phyloP scores from a whole-genome alignment of 2,329 filamentous ascomycete genomes.

The Pseudocercospora fuligena region DNA sequence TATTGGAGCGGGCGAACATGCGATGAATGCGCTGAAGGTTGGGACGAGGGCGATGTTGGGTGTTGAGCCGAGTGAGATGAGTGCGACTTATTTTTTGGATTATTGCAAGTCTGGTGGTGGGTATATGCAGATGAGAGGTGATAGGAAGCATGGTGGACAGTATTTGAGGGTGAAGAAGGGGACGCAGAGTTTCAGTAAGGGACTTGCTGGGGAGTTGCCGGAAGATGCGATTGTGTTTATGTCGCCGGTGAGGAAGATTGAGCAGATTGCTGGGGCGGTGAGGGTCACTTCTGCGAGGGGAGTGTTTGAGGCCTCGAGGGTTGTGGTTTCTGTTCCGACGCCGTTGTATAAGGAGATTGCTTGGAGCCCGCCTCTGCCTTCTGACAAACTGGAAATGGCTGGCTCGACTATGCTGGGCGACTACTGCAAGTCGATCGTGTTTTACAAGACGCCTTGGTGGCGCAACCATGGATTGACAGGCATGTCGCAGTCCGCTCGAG shows the following conservation, averaged over 20 bases:
- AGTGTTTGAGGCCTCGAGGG: slow-evolving; percentile 47
- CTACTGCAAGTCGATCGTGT: slow-evolving; percentile 58
- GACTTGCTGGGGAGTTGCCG: slow-evolving; percentile 45
- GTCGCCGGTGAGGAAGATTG: slow-evolving; percentile 31
- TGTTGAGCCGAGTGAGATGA: slow-evolving; percentile 55
- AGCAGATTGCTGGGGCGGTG: slow-evolving; percentile 23
- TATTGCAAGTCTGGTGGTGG: slow-evolving; percentile 61
- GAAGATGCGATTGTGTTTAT: slow-evolving; percentile 25
- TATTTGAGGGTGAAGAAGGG: slow-evolving; percentile 57
- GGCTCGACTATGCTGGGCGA: slow-evolving; percentile 45
- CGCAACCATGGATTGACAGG: slow-evolving; percentile 51
- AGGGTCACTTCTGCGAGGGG: slow-evolving; percentile 38
- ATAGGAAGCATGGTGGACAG: slow-evolving; percentile 59
- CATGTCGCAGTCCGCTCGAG: slow-evolving; percentile 48
- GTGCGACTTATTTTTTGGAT: slow-evolving; percentile 60
- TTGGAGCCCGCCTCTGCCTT: slow-evolving; percentile 55
- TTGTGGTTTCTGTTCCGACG: slow-evolving; percentile 57
- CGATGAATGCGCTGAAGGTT: slow-evolving; percentile 47
- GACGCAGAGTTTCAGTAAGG: slow-evolving; percentile 49
- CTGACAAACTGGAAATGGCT: slow-evolving; percentile 42
- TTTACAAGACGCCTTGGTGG: slow-evolving; percentile 56
- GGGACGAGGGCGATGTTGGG: slow-evolving; percentile 60
- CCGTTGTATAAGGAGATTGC: slow-evolving; percentile 52
- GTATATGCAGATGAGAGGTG: slow-evolving; percentile 58
- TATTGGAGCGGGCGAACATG: slow-evolving; percentile 39